These are phyloP conservation scores for Sanghuangporus sanghuang DNA, from an alignment of 1,284 basidiomycete species.

Conservation along the genomic window DNA sequence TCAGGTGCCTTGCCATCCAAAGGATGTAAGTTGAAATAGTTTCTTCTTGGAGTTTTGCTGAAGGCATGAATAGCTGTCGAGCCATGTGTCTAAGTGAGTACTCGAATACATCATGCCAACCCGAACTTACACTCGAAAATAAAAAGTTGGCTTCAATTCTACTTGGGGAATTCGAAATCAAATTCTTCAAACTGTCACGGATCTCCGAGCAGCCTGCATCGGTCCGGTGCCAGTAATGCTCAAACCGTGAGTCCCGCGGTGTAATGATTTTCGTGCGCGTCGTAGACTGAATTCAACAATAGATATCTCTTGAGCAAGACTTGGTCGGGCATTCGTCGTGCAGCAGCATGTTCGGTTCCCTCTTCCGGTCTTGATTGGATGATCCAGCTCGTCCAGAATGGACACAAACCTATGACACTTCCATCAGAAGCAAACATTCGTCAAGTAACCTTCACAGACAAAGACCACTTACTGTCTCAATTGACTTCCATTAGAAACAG, in stretches of 20 bases:
- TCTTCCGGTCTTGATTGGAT: slow-evolving; percentile 1
- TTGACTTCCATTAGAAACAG: not conserved
- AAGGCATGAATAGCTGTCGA: too few species aligned
- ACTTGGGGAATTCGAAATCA: too few species aligned
- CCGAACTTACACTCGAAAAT: too few species aligned
- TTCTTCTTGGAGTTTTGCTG: not conserved
- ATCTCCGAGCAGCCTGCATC: too few species aligned
- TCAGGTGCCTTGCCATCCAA: not conserved
- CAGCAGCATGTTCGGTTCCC: not conserved
- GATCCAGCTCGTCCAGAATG: slow-evolving; percentile 2
- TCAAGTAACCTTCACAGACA: not conserved
- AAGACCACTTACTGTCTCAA: not conserved
- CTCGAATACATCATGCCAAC: too few species aligned
- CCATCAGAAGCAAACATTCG: not conserved
- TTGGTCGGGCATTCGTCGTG: not conserved
- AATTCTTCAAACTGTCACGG: too few species aligned
- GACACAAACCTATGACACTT: not conserved
- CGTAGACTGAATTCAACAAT: not conserved
- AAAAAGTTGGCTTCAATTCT: too few species aligned
- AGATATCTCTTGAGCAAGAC: not conserved
- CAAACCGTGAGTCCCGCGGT: not conserved
- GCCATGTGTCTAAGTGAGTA: too few species aligned
- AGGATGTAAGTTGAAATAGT: not conserved
- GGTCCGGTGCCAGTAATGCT: not conserved
- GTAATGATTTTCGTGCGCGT: not conserved